Base-by-base conservation (phyloP, 805 yeast genomes). In the Hanseniaspora valbyensis region DNA sequence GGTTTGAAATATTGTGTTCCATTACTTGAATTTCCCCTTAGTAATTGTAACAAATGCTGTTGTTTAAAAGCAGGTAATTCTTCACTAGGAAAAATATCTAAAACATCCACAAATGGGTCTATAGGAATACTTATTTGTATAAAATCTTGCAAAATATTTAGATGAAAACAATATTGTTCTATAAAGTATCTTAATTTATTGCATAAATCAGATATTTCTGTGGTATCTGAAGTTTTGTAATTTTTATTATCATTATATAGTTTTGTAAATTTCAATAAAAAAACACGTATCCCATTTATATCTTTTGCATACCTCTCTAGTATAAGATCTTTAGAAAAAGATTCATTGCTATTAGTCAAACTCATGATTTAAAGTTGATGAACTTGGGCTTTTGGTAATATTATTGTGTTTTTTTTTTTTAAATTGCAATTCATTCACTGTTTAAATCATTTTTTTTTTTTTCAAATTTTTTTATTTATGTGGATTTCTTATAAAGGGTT, bases 41-140 rank as follows among this genome's bases (percentile, higher is more conserved):
- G 16, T 10, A 48, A 18, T 9, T 48, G 34, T 10, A 48, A 18
- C 18, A 48, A 2, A 26, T 22, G n/a, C 7, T 9, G 14, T 24
- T 48, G 51, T 13, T 48, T 48, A 4, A 25, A 28, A 8, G 32
- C 37, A 16, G 51, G 30, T 4, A 48, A 24, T 18, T 48, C 44
- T 21, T 48, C 51, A 40, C 33, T 48, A 12, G 44, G 25, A 2
- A 40, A 28, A 7, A 48, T 33, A 18, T 48, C 44, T 5, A 48
- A 25, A 9, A 40, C 44, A 40, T 48, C 51, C 16, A 48, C 51
- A 40, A 48, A 48, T 19, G 51, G 51, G 26, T 48, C 51, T 6
- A 48, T 28, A 18, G 51, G 51, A 10, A 48, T 48, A 14, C 41
- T 48, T 1, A 48, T 42, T 24, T 48, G 51, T 13, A 48, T 33